Conservation (phyloP, 768 basidiomycete genomes). For the Hemileccinum impolitum region DNA sequence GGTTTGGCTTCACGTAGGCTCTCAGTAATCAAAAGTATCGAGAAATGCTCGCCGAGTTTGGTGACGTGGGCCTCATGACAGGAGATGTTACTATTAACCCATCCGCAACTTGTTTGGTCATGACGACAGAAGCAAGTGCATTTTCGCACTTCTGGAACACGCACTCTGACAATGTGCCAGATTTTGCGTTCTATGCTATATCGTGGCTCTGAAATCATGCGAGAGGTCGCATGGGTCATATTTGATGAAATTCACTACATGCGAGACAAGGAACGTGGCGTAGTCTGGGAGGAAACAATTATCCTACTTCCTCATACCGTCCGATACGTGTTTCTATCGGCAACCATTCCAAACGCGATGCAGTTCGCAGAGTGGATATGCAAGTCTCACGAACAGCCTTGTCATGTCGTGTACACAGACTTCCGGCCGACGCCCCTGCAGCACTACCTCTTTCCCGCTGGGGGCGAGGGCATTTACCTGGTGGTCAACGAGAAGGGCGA, state of each 20-base stretch:
- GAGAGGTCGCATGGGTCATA: conserved; percentile 99
- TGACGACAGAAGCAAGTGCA: conserved; percentile 90
- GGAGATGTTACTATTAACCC: conserved; percentile 99
- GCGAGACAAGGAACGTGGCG: conserved; percentile 98
- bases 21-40: conserved; percentile 99
- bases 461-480: conserved; percentile 94
- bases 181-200: conserved; percentile 99
- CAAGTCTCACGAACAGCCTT: conserved; percentile 95
- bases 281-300: conserved; percentile 99
- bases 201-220: conserved; percentile 97
- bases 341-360: conserved; percentile 99
- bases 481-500: conserved; percentile 99
- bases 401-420: conserved; percentile 99
- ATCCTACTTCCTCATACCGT: conserved; percentile 95
- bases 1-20: conserved; percentile 54
- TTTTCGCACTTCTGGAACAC: neutral
- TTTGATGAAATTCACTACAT: conserved; percentile 99
- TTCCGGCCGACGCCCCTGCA: conserved; percentile 97
- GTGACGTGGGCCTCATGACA: conserved; percentile 98
- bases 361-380: conserved; percentile 99
- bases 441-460: conserved; percentile 96
- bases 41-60: conserved; percentile 95
- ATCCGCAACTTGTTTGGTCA: conserved; percentile 93
- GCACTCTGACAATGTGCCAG: conserved; percentile 37
- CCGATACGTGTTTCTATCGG: conserved; percentile 97